Base-by-base conservation (phyloP, 352 stramenopile species). In the Phytopythium delawarense region DNA sequence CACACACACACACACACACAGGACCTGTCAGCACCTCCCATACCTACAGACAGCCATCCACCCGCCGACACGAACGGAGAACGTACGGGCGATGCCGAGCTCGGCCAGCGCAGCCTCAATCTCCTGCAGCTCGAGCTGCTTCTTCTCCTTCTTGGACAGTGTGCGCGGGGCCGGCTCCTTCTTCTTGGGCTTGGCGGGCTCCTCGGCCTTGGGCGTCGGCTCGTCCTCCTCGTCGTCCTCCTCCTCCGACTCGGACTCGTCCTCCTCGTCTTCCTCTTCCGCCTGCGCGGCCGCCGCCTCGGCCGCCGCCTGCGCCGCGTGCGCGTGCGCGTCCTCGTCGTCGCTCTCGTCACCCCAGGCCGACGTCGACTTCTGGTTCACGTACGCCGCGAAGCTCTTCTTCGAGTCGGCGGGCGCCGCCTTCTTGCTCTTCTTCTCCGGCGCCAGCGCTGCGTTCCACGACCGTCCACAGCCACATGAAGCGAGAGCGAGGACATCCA, bases 101-200 rank as follows among this genome's bases (percentile, higher is more conserved):
- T 84, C 83, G 2, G 77, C 80, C 25, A 92, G 62, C 20, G 81
- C 83, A 7, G 73, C 73, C 57, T 92, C 79, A 28, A 89, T 81
- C 30, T 91, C 84, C 48, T 96, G 84, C 40, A 87, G 81, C 70
- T 91, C 79, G 59, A 77, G 69, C 67, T 87, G 68, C 72, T 91
- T 91, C 68, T 92, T 83, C 65, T 93, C 84, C 76, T 89, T 89
- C 66, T 93, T 92, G 37, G 78, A 89, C 20, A 92, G 63, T 25
- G 71, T 84, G 28, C 74, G 73, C 7, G 69, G 62, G 6, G 79
- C 71, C 1, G 55, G 39, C 23, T 54, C 59, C 11, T 69, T 53
- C 62, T 79, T 75, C 69, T 80, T 80, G 15, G 74, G 63, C n/a
- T 62, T 60, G 4, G 50, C 63, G 32, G 64, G 13, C 46, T 63